Evolutionary conservation across 805 yeast species (phyloP), one percentile per base, ranked within the genome.

Genomic region (Cyberlindnera meyerae): DNA sequence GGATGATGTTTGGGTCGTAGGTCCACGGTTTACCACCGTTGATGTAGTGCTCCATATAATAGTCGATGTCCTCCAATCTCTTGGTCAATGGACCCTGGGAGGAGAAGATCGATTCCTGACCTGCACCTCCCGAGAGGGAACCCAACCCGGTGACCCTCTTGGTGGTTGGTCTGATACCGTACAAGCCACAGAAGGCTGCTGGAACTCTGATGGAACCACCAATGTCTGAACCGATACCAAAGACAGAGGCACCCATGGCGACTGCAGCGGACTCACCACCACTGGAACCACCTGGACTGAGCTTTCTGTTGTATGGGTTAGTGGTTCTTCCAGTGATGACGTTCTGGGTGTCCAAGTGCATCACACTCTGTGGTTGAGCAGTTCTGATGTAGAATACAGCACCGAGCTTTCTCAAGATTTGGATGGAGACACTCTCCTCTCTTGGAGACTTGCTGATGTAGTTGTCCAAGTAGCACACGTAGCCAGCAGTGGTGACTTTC

Each of bases 161-260:
- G 4, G 78, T 66, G 8, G 82, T 66, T 24, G 84, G 79, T 53
- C 82, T 71, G 42, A 79, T 61, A 24, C 85, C 86, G 44, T 63
- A 75, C 31, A 70, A 47, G 15, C 83, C 83, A 33, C 73, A 65
- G 51, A 70, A 77, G 0, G 82, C 83, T 24, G 84, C 81, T 5
- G 87, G 87, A 8, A 68, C 74, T 49, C 87, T 68, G 38, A 81
- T 73, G 11, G 80, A 73, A 3, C 87, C 87, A 39, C 87, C 87
- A 42, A 79, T 80, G 52, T 80, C 87, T 18, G 82, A 73, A 24
- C 86, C 86, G 32, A 76, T 63, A 18, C 82, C 89, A 30, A 80
- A 48, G 1, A 75, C 71, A 20, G 82, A 74, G 3, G 75, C 80
- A 36, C 70, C 71, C 46, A 73, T 61, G 2, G 74, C 74, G 37